Evolutionary conservation across 352 stramenopile genomes (phyloP), one percentile per base, ranked within the genome.

Genomic region (Phytophthora nicotianae): DNA sequence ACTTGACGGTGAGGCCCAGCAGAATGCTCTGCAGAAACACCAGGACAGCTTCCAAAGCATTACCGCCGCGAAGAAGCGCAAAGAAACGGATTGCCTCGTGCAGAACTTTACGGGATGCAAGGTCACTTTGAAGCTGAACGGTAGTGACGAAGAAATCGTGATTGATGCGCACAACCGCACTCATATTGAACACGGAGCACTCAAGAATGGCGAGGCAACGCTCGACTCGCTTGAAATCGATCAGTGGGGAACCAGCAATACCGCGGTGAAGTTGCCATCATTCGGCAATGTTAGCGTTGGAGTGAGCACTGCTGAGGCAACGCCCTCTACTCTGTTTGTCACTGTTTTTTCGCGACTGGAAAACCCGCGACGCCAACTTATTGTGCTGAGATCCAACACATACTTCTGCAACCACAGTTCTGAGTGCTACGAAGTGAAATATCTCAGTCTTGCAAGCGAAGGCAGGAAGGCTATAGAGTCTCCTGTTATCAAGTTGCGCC

Each of bases 351-450:
- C 78, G 26, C 80, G 85, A 1, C 56, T 96, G 24, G 87, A 96
- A 62, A 79, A 91, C 52, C 76, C 81, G 16, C 58, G 50, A 11
- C 77, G 80, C 27, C 81, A 89, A 29, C 72, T 81, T 0, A 75
- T 96, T 26, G 77, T 88, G 41, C 70, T 96, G 26, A 84, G 89
- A 68, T 93, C 87, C 23, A 94, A 91, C 51, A 64, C 90, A 37
- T 91, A 81, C 53, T 81, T 96, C 35, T 87, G 76, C 62, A 96
- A 96, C 66, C 79, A 88, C 52, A 94, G 82, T 45, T 83, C 79
- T 4, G 69, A 92, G 37, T 71, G 69, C 23, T 92, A 91, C 53
- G 75, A 91, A 23, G 66, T 94, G 26, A 90, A 89, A 59, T 94
- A 92, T 27, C 41, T 94, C 51, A 74, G 65, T 33, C 66, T 90